phyloP scores from a whole-genome alignment of 179 eudicot genomes.

The Actinidia arguta region DNA sequence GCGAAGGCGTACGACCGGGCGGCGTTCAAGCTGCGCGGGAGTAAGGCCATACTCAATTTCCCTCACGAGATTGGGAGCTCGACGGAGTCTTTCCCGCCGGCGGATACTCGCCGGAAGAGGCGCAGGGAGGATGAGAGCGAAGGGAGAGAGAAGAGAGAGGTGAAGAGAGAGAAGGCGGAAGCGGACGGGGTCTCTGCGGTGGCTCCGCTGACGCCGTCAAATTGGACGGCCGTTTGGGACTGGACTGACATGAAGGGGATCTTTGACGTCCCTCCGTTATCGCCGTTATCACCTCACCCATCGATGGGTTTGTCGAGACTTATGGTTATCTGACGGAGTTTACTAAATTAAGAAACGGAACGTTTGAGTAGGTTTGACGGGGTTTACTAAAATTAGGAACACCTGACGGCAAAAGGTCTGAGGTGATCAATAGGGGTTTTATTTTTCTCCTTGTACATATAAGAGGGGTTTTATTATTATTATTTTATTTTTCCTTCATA shows the following conservation, averaged over 20 bases:
- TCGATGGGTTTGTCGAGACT: not conserved
- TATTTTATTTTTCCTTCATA: not conserved
- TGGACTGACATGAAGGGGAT: constrained; percentile 25
- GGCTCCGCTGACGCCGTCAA: constrained; percentile 33
- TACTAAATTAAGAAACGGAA: not conserved
- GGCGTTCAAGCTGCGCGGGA: constrained; percentile 29
- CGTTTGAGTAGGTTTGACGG: not conserved
- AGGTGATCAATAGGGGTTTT: not conserved
- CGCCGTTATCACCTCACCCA: constrained; percentile 27
- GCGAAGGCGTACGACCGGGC: constrained; percentile 35
- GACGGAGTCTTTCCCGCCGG: not conserved
- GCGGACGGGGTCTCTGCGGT: not conserved
- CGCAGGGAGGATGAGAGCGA: not conserved
- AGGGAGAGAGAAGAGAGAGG: not conserved
- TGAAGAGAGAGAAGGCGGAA: not conserved
- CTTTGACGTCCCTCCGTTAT: constrained; percentile 25
- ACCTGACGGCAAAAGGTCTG: not conserved
- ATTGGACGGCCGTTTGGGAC: constrained; percentile 26
- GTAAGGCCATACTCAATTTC: constrained; percentile 36
- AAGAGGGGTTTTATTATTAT: not conserved
- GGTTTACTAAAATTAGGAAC: not conserved
- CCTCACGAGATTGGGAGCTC: constrained; percentile 23
- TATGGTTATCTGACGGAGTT: constrained; percentile 2
- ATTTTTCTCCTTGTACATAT: not conserved
- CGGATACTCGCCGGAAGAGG: constrained; percentile 12